phyloP scores from a whole-genome alignment of 305 asterid species.

The Fraxinus velutina region DNA sequence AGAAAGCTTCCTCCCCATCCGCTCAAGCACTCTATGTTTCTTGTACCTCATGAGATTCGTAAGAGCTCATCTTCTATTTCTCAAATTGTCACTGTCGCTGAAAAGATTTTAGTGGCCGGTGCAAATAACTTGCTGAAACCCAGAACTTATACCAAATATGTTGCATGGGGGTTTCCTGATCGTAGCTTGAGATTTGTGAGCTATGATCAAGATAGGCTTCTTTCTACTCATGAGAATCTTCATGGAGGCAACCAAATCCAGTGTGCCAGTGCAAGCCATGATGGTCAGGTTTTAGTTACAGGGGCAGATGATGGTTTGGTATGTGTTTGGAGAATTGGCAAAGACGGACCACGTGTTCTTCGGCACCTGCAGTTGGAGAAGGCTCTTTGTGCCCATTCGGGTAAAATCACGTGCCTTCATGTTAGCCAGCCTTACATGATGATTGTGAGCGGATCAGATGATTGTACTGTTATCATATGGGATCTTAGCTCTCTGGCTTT shows the following conservation, averaged over 20 bases:
- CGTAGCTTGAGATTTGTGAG: conserved; percentile 81
- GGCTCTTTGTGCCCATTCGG: conserved; percentile 84
- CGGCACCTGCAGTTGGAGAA: conserved; percentile 64
- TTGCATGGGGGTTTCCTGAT: conserved; percentile 98
- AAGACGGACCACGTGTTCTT: conserved; percentile 69
- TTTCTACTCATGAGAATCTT: conserved; percentile 91
- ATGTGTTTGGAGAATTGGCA: conserved; percentile 77
- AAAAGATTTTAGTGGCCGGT: conserved; percentile 80
- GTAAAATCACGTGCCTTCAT: conserved; percentile 77
- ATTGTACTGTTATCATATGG: conserved; percentile 85
- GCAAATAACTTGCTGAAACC: conserved; percentile 77
- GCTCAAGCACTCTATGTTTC: conserved; percentile 61
- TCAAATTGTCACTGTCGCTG: conserved; percentile 64
- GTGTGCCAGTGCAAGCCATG: conserved; percentile 83
- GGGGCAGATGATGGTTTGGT: conserved; percentile 92
- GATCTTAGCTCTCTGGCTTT: conserved; percentile 90
- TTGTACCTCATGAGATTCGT: conserved; percentile 78
- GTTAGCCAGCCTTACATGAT: conserved; percentile 98
- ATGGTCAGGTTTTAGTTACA: conserved; percentile 78
- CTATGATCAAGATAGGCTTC: conserved; percentile 90
- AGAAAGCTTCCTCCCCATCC: conserved; percentile 76
- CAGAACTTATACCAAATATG: conserved; percentile 65
- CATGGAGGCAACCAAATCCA: conserved; percentile 97
- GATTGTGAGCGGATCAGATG: conserved; percentile 95
- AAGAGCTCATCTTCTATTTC: conserved; percentile 71